Evolutionary conservation across 352 stramenopile species (phyloP).

Genomic region (Phytophthora foliorum): DNA sequence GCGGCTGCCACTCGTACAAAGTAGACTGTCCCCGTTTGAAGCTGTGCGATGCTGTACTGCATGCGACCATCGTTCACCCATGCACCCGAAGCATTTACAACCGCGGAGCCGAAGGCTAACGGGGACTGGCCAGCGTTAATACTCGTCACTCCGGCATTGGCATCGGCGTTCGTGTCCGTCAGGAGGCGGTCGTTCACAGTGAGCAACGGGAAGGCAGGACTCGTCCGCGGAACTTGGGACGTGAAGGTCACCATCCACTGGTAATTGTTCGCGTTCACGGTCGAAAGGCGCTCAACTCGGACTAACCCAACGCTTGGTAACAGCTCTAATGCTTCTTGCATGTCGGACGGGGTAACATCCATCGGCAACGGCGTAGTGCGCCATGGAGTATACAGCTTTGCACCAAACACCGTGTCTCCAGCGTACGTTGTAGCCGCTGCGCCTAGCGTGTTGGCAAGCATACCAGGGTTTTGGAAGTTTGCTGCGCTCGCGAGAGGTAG

Average conservation of each 20-base stretch:
- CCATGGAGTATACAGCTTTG: constrained; percentile 61
- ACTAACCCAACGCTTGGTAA: constrained; percentile 92
- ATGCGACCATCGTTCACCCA: constrained; percentile 22
- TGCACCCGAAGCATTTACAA: constrained; percentile 29
- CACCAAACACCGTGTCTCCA: constrained; percentile 53
- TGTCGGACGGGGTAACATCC: constrained; percentile 61
- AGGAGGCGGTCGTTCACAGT: constrained; percentile 65
- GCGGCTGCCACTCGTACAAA: constrained; percentile 82
- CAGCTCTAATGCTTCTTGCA: constrained; percentile 88
- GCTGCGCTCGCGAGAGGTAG: constrained; percentile 61
- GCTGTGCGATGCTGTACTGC: constrained; percentile 63
- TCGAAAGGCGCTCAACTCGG: constrained; percentile 86
- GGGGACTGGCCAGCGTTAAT: constrained; percentile 44
- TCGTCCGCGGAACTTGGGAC: constrained; percentile 52
- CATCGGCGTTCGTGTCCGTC: constrained; percentile 20
- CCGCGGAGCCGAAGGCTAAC: constrained; percentile 42
- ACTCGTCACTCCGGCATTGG: constrained; percentile 41
- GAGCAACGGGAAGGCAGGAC: constrained; percentile 46
- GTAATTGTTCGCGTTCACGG: constrained; percentile 69
- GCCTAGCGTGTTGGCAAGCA: constrained; percentile 39
- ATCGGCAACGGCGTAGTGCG: constrained; percentile 65
- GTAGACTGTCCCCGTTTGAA: constrained; percentile 73
- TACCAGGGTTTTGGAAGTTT: constrained; percentile 34
- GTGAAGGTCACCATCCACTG: constrained; percentile 93
- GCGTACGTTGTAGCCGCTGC: constrained; percentile 42